Evolutionary conservation across 768 basidiomycete genomes (phyloP), one percentile per base, ranked within the genome.

Genomic region (Phylloporus sp.): DNA sequence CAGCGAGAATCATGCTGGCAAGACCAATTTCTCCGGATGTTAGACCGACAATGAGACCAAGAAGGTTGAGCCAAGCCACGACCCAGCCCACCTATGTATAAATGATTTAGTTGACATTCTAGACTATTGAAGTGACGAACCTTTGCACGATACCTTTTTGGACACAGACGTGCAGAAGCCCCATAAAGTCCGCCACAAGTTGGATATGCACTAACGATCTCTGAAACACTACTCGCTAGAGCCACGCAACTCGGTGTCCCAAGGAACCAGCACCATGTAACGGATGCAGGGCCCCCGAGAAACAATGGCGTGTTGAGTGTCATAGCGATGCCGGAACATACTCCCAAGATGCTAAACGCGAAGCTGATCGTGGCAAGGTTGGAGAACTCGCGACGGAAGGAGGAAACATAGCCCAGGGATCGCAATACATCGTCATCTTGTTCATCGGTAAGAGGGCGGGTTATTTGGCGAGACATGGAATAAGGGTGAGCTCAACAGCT

Each of bases 161-260:
- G 88, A 6, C 82, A 81, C 9, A 88, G 71, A 61, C 82, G 81
- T n/a, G 86, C 86, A 26, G 87, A 88, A 4, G 88, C 88, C 16
- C 86, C 87, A 58, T 89, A 89, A 4, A 66, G 45, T 7, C 58
- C 66, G 6, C 64, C 65, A 15, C 65, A 66, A 9, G 65, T 69
- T 35, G 66, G 66, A 56, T 63, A 67, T 3, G 68, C 66, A 5
- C 67, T 69, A 52, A 62, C 67, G 9, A 69, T 28, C 52, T 69
- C 68, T 5, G 68, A 29, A 23, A 69, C 57, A 12, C 69, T 70
- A 29, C 64, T 59, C 12, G 65, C 62, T 6, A 71, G 47, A 6
- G 69, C 55, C n/a, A 66, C 26, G 42, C 67, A 68, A 40, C 65
- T 70, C 1, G 16, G 46, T 5, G 54, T 49, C 0, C 69, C 69